Percentiles rank a stretch among this genome's conserved stretches.
These are phyloP conservation scores for Blastobotrys apis DNA, from an alignment of 1,139 yeast genomes.

Conservation along the genomic window DNA sequence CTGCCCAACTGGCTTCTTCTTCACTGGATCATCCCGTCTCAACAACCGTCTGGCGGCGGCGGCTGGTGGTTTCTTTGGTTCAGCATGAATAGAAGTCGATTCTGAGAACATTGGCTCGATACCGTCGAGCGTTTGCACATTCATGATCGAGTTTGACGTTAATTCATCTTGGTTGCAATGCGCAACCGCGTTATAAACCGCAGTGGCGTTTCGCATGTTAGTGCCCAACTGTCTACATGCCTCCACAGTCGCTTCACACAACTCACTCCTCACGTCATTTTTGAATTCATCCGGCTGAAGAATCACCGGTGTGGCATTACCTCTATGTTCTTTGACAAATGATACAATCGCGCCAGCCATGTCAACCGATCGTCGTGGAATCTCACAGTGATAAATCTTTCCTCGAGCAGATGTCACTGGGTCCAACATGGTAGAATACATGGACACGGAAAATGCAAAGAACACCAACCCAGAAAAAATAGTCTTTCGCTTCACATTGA, in stretches of 20 bases:
- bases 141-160: not conserved
- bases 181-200: slow-evolving; percentile 3
- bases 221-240: slow-evolving; percentile 19
- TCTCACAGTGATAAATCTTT: slow-evolving; percentile 4
- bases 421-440: slow-evolving; percentile 21
- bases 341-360: slow-evolving; percentile 12
- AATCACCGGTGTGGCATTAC: not conserved
- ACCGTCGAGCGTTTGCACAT: not conserved
- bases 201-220: slow-evolving; percentile 10
- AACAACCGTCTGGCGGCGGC: not conserved
- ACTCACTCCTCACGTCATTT: not conserved
- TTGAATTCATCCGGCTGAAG: not conserved
- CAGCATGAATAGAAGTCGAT: too few relatives aligned
- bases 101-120: not conserved
- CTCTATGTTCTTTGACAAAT: slow-evolving; percentile 5
- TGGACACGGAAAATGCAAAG: slow-evolving; percentile 17
- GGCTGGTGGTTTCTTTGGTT: not conserved
- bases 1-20: not conserved
- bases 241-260: slow-evolving; percentile 12
- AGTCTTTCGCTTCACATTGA: slow-evolving; percentile 19
- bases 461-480: slow-evolving; percentile 24
- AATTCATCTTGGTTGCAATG: slow-evolving; percentile 4
- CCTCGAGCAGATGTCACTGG: slow-evolving; percentile 28
- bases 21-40: not conserved
- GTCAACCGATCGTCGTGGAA: not conserved